phyloP scores from a whole-genome alignment of 345 rosid genomes.

The Limnanthes douglasii region DNA sequence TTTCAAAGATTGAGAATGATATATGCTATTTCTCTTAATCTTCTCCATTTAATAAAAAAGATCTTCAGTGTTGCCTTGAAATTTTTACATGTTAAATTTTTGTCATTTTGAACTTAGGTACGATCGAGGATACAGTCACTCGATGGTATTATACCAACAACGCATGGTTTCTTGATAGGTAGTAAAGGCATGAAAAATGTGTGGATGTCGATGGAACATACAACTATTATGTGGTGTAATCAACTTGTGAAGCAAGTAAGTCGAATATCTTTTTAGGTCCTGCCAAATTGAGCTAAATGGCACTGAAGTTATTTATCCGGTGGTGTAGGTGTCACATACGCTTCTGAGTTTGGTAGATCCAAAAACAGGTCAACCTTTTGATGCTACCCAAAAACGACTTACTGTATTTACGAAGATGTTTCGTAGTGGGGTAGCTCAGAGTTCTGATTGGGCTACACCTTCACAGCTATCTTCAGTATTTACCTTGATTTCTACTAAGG shows the following conservation, averaged over 20 bases:
- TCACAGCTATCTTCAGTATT: conserved; percentile 29
- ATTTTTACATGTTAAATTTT: too few species aligned
- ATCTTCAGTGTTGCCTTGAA: too few species aligned
- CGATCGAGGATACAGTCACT: conserved; percentile 71
- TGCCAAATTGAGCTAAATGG: too few species aligned
- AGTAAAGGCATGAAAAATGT: conserved; percentile 90
- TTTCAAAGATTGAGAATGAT: too few species aligned
- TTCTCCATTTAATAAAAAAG: too few species aligned
- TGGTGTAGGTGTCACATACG: conserved; percentile 88
- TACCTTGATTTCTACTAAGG: too few species aligned
- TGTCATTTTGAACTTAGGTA: conserved; percentile 32
- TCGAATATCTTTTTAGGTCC: too few species aligned
- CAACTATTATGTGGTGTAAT: conserved; percentile 95
- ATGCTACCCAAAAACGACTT: conserved; percentile 47
- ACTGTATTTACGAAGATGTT: conserved; percentile 64
- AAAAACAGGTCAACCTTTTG: conserved; percentile 50
- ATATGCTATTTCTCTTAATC: too few species aligned
- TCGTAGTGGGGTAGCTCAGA: conserved; percentile 63
- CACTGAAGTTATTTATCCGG: conserved; percentile 16
- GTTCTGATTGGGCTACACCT: conserved; percentile 54
- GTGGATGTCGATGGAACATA: conserved; percentile 99
- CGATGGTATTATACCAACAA: conserved; percentile 85
- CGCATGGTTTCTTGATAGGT: conserved; percentile 81
- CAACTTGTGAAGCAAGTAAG: conserved; percentile 94
- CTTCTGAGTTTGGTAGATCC: conserved; percentile 88